Conservation (phyloP, 768 basidiomycete species). For the Tricholoma saponaceum region DNA sequence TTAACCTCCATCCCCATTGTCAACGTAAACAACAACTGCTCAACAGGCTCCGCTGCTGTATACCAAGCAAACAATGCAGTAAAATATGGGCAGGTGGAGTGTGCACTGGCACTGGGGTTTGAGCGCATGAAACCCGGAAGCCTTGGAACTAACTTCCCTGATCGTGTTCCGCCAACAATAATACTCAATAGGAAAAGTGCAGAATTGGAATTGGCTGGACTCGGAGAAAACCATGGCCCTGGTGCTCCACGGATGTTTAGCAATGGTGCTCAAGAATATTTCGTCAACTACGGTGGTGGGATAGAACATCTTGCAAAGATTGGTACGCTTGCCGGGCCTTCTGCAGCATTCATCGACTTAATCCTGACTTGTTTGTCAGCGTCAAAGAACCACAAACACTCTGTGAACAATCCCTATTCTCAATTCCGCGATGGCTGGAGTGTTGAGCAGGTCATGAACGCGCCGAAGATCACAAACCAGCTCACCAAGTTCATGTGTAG, state of each 20-base stretch:
- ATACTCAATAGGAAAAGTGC: slow-evolving; percentile 39
- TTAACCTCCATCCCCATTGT: slow-evolving; percentile 81
- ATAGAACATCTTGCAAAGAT: slow-evolving; percentile 73
- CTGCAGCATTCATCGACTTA: neutral
- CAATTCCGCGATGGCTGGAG: slow-evolving; percentile 82
- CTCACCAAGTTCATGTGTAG: slow-evolving; percentile 86
- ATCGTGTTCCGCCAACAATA: slow-evolving; percentile 43
- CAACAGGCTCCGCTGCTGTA: slow-evolving; percentile 76
- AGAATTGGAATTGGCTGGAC: slow-evolving; percentile 44
- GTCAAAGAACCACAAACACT: slow-evolving; percentile 82
- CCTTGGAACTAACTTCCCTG: slow-evolving; percentile 61
- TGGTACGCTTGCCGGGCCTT: slow-evolving; percentile 42
- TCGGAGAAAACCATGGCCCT: slow-evolving; percentile 67
- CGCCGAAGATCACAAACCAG: slow-evolving; percentile 67
- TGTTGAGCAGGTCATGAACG: slow-evolving; percentile 61
- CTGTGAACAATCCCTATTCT: slow-evolving; percentile 78
- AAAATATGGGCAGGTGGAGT: slow-evolving; percentile 66
- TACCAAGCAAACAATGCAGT: slow-evolving; percentile 70
- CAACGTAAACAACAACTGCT: slow-evolving; percentile 88
- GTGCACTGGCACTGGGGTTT: slow-evolving; percentile 80
- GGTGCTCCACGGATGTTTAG: slow-evolving; percentile 70
- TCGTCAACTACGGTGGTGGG: slow-evolving; percentile 65
- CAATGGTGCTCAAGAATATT: slow-evolving; percentile 75
- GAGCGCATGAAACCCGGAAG: slow-evolving; percentile 81
- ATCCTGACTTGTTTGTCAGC: slow-evolving; percentile 33